Evolutionary conservation across 805 yeast species (phyloP), one percentile per base, ranked within the genome.

Genomic region (Schwanniomyces occidentalis): DNA sequence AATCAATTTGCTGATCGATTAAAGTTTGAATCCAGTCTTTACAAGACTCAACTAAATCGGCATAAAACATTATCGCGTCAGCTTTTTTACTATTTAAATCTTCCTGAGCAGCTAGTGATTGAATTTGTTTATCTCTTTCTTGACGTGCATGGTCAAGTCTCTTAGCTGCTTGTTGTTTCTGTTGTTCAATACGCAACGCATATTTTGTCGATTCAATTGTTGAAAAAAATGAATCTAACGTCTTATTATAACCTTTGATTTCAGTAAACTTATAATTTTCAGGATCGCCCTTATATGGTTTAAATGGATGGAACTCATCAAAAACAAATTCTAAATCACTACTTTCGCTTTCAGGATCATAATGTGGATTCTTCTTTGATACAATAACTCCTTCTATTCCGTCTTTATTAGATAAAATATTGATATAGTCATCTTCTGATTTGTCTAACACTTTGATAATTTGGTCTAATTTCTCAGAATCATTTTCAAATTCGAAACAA

Each of bases 1-100:
- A 91, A 55, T 91, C 97, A 87, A 88, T 86, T 44, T 86, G 90
- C 52, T 86, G 93, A 37, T 82, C 80, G 4, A 89, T 42, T 35
- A 88, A 61, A 1, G 68, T 63, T 39, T 81, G 83, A 4, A 91
- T 85, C 2, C 85, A 81, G 6, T 54, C 58, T 40, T 76, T 82
- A 30, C 93, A 88, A 12, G 76, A 76, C 32, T 84, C 93, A 4
- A 90, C 88, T 16, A 76, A 46, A 17, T 78, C 79, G 4, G 91
- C 83, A 54, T 84, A 71, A 23, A 72, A 63, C 41, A 85, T 82
- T 18, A 91, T 80, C 4, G 84, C 64, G 42, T 79, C 82, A 8
- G 95, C 98, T 45, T 81, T 85, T 36, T 66, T 65, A 42, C 73
- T 76, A 48, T 85, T 85, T 1, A 70, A 48, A 17, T 73, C 72